Percentiles rank a stretch among this genome's conserved stretches.
Evolutionary conservation across 2,329 filamentous ascomycete species (phyloP).

Genomic region (Metarhizium brunneum): DNA sequence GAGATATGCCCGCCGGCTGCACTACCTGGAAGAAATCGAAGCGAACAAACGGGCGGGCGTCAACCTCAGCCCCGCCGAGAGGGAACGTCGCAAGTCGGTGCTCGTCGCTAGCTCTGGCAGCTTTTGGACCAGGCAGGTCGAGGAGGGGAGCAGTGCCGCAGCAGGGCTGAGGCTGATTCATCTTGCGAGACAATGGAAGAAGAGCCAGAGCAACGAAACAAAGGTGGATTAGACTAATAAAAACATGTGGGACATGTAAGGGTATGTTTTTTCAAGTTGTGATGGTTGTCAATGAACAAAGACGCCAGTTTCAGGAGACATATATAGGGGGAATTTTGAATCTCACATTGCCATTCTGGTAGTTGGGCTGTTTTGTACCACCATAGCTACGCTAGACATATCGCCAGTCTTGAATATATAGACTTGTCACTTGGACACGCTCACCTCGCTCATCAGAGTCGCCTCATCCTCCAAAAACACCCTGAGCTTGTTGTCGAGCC

Average conservation of each 20-base stretch:
- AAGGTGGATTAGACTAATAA: neutral
- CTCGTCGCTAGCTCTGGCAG: conserved; percentile 21
- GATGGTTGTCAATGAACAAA: too few relatives aligned
- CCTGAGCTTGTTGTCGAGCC: conserved; percentile 55
- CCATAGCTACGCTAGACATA: neutral
- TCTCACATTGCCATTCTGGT: too few relatives aligned
- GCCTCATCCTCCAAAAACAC: conserved; percentile 27
- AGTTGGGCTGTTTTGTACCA: neutral
- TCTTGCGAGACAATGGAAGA: conserved; percentile 15
- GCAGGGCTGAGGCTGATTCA: conserved; percentile 25
- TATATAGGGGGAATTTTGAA: too few relatives aligned
- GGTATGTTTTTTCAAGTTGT: too few relatives aligned
- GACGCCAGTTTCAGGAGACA: too few relatives aligned
- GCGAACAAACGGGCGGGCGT: conserved; percentile 24
- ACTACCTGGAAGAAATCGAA: conserved; percentile 31
- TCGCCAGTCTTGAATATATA: neutral
- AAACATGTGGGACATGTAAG: too few relatives aligned
- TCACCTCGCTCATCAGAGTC: neutral
- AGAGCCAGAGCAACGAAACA: neutral
- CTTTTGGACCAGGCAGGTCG: conserved; percentile 34
- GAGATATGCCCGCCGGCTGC: conserved; percentile 26
- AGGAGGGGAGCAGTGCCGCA: conserved; percentile 26
- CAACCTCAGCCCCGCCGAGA: conserved; percentile 23
- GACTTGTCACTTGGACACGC: neutral
- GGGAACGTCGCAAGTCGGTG: conserved; percentile 28